Evolutionary conservation across 116 monocot genomes (phyloP).

Genomic region (Thalassia testudinum): DNA sequence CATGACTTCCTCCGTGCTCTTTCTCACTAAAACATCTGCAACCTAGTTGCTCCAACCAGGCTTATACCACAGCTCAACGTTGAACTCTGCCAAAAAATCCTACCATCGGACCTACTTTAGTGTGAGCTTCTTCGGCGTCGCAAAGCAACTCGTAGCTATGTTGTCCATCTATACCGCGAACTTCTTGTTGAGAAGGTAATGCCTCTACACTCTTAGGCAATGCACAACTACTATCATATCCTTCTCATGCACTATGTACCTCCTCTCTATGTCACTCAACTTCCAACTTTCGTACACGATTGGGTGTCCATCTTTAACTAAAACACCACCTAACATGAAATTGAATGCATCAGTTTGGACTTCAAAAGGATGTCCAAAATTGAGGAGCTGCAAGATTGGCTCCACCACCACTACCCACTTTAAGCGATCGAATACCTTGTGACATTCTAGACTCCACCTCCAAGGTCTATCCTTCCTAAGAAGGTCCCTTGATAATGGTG

Average conservation of each 20-base stretch:
- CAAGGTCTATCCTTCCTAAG: no score
- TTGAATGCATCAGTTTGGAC: neutral
- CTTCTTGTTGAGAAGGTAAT: neutral
- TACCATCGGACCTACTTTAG: neutral
- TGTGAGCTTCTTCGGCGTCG: neutral
- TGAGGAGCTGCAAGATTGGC: neutral
- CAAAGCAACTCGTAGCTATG: neutral
- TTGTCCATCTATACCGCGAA: neutral
- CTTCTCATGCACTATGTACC: neutral
- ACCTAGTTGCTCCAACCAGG: neutral
- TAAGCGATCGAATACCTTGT: neutral
- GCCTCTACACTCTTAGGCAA: neutral
- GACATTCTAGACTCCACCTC: neutral
- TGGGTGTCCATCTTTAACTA: neutral
- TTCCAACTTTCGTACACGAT: neutral
- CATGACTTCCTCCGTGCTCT: neutral
- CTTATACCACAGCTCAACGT: neutral
- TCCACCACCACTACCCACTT: neutral
- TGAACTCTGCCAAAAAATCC: neutral
- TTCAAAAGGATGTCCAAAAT: neutral
- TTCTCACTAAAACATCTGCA: neutral
- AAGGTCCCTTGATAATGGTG: no score
- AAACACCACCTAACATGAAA: neutral
- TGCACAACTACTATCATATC: neutral
- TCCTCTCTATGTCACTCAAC: neutral